Percentiles rank a stretch among this genome's conserved stretches.
Evolutionary conservation across 2,329 filamentous ascomycete species (phyloP).

Genomic region (Colletotrichum viniferum): DNA sequence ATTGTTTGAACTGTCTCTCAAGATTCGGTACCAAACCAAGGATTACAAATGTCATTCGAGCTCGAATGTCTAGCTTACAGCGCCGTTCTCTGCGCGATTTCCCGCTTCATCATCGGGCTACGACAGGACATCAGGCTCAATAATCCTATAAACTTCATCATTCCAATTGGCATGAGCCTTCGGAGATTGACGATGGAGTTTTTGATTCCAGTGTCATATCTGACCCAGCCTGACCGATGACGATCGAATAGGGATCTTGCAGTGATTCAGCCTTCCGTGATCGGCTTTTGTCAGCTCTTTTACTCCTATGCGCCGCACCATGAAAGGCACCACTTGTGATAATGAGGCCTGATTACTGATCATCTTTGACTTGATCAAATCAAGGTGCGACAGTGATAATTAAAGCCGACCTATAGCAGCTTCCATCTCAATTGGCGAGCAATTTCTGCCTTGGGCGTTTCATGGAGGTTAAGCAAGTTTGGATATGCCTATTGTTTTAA

Average conservation of each 20-base stretch:
- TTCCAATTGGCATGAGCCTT: neutral
- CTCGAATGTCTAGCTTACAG: neutral
- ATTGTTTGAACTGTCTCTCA: fast-evolving
- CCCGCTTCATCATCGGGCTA: neutral
- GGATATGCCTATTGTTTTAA: neutral
- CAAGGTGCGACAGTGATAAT: neutral
- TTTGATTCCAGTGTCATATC: neutral
- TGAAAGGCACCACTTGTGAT: neutral
- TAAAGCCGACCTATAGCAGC: neutral
- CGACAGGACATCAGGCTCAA: neutral
- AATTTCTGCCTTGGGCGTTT: neutral
- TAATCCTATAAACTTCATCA: neutral
- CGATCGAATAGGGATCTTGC: neutral
- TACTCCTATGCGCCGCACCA: neutral
- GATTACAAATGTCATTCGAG: neutral
- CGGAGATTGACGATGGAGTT: fast-evolving
- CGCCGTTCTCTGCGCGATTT: neutral
- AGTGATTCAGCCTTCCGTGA: neutral
- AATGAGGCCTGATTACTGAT: neutral
- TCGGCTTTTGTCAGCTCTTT: neutral
- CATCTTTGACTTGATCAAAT: neutral
- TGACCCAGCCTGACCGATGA: neutral
- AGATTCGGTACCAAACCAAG: fast-evolving
- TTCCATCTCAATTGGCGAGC: neutral
- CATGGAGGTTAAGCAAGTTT: neutral